These are phyloP conservation scores for Klebsormidium nitens DNA, from an alignment of 139 green algal genomes.

Conservation along the genomic window DNA sequence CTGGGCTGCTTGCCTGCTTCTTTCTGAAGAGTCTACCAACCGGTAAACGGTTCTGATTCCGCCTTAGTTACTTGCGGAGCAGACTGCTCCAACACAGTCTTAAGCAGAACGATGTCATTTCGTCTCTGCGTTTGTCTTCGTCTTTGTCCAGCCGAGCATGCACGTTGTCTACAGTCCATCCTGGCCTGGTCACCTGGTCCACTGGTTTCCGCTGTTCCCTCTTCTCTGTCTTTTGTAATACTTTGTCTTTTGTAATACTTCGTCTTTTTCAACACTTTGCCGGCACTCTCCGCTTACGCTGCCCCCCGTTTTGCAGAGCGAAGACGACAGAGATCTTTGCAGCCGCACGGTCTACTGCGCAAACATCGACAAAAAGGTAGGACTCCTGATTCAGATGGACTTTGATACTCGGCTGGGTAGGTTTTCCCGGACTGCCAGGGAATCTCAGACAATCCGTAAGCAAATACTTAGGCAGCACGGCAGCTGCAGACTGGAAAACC, in stretches of 20 bases:
- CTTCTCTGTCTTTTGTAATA: neutral
- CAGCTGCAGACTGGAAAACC: neutral
- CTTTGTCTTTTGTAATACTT: neutral
- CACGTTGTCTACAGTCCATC: too few species aligned
- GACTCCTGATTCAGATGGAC: neutral
- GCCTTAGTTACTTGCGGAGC: too few species aligned
- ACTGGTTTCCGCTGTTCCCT: neutral
- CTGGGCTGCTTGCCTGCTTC: too few species aligned
- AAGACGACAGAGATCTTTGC: slow-evolving; percentile 61
- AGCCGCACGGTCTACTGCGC: slow-evolving; percentile 86
- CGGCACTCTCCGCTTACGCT: neutral
- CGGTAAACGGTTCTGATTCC: too few species aligned
- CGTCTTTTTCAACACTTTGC: neutral
- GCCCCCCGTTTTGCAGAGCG: slow-evolving; percentile 12
- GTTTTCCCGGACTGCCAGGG: neutral
- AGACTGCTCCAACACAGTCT: too few species aligned
- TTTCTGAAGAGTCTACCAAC: too few species aligned
- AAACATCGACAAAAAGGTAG: slow-evolving; percentile 87
- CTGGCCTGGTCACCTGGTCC: too few species aligned
- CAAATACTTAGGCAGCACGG: too few species aligned
- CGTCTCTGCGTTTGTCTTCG: too few species aligned
- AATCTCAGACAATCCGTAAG: neutral
- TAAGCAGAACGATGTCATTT: too few species aligned
- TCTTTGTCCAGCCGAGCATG: too few species aligned
- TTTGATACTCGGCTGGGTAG: neutral